phyloP scores from a whole-genome alignment of 257 asterid species.

The Nicotiana undulata region DNA sequence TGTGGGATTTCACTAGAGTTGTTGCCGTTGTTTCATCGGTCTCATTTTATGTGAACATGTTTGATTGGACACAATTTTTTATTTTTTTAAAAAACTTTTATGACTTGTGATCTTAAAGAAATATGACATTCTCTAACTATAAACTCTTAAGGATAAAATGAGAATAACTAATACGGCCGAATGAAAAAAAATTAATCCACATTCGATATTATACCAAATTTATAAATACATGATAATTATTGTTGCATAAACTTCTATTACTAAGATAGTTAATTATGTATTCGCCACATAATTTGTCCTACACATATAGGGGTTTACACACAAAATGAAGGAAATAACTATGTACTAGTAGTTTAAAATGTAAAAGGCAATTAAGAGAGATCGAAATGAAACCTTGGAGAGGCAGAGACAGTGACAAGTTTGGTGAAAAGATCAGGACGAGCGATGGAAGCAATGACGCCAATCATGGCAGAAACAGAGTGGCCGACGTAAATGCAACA shows the following conservation, averaged over 20 bases:
- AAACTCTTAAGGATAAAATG: no score
- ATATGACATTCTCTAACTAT: no score
- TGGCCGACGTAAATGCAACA: neutral
- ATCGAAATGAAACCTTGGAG: neutral
- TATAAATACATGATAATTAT: neutral
- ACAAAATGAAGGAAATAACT: neutral
- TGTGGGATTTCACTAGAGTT: no score
- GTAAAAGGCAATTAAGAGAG: no score
- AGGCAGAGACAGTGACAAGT: neutral
- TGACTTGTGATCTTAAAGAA: no score
- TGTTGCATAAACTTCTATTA: neutral
- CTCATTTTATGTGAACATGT: no score
- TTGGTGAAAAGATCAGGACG: slow-evolving; percentile 9
- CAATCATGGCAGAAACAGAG: slow-evolving; percentile 2
- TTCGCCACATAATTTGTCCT: no score
- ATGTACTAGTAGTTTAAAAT: neutral
- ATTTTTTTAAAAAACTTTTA: no score
- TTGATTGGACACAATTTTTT: no score
- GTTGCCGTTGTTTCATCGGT: no score
- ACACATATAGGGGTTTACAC: neutral
- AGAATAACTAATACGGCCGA: no score
- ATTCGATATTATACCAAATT: neutral
- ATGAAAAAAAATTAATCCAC: neutral
- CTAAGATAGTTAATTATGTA: neutral
- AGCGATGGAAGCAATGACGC: neutral